A percentile compares a stretch with the other conserved stretches of the same genome.
phyloP scores from a whole-genome alignment of 2,329 filamentous ascomycete species.

The Fusarium euwallaceae region DNA sequence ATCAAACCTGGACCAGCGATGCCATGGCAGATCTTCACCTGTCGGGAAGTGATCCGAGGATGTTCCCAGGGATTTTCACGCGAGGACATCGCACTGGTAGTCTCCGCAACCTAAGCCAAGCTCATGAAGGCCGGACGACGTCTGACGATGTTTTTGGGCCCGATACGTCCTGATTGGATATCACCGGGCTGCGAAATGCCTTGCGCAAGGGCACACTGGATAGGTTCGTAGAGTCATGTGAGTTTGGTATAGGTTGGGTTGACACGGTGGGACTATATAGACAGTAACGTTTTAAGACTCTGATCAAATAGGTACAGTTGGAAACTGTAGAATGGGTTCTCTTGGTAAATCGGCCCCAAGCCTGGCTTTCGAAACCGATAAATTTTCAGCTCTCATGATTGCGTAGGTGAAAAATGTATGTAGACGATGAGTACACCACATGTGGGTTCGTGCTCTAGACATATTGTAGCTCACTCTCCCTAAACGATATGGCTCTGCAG shows the following conservation, averaged over 20 bases:
- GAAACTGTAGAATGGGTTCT: conserved; percentile 10
- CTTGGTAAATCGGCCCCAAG: background rate
- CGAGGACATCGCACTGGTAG: conserved; percentile 61
- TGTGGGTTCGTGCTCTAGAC: background rate
- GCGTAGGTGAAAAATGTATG: background rate
- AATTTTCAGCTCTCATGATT: background rate
- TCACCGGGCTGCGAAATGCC: background rate
- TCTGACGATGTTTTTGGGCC: conserved; percentile 35
- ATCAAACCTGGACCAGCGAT: conserved; percentile 55
- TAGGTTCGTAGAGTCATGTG: background rate
- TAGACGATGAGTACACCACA: background rate
- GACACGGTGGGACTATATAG: background rate
- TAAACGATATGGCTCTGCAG: background rate
- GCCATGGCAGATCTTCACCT: conserved; percentile 61
- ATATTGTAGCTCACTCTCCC: background rate
- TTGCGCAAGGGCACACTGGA: background rate
- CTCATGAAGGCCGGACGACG: conserved; percentile 38
- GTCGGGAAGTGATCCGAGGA: conserved; percentile 73
- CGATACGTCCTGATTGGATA: conserved; percentile 12
- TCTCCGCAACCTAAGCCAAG: conserved; percentile 47
- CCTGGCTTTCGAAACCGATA: background rate
- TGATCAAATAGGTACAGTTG: background rate
- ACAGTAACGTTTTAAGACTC: background rate
- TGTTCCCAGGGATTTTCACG: conserved; percentile 79
- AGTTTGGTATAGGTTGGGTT: background rate